Evolutionary conservation across 306 rosid genomes (phyloP), one percentile per base, ranked within the genome.

Genomic region (Arachis stenosperma): DNA sequence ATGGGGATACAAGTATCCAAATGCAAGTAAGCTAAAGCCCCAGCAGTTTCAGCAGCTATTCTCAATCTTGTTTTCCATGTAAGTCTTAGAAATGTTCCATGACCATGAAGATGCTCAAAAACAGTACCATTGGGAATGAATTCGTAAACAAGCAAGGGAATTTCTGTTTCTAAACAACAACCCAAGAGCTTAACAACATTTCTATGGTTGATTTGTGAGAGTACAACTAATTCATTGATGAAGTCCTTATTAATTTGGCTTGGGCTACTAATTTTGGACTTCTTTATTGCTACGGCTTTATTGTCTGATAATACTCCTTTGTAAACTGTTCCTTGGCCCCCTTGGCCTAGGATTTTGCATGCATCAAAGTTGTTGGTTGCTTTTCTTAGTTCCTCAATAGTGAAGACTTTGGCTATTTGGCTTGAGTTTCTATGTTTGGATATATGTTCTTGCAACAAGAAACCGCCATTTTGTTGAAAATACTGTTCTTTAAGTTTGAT

Each of bases 391-490:
- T 84, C 84, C 37, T 75, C 67, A 4, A 40, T 5, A 2, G 67
- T 82, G 51, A 82, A 87, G 1, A 84, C 67, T 65, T 71, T 82
- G 4, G 75, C n/a, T 1, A 51, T 39, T 30, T 63, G 67, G 2
- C 17, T 1, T 0, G 83, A 59, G 0, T 64, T 66, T 65, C 55
- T 64, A 5, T 69, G 75, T 44, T 39, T 61, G 0, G 74, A 63
- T 8, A 81, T 82, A n/a, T 68, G 78, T 5, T 63, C 86, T 39
- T 85, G 80, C n/a, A 83, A 61, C 11, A 79, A 0, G 3, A 81
- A 5, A 6, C 92, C 85, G 4, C 90, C 88, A 66, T 88, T 85
- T 79, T 75, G 70, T 44, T n/a, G 46, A 6, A 81, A 88, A 44
- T 63, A 77, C 0, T 17, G 79, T 14, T 79, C 77, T 63, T 71